These are phyloP conservation scores for Sporobolomyces roseus DNA, from an alignment of 768 basidiomycete species.

Conservation along the genomic window DNA sequence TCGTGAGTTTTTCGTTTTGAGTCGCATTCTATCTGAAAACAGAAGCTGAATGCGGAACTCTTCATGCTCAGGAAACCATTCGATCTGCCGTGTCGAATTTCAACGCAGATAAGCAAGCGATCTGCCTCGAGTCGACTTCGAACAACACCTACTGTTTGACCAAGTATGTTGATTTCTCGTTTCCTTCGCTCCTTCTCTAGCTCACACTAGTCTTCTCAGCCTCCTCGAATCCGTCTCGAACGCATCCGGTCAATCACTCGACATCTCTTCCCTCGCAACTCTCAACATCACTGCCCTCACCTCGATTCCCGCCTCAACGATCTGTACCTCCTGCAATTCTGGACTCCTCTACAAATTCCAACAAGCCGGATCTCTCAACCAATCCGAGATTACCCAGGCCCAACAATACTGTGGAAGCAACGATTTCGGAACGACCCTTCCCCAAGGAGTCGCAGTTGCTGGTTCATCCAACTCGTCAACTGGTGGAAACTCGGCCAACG, in stretches of 20 bases:
- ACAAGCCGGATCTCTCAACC: neutral
- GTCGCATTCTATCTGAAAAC: no score
- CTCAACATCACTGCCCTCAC: slow-evolving; percentile 39
- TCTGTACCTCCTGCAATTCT: slow-evolving; percentile 49
- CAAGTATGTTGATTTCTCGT: neutral
- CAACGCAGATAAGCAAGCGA: slow-evolving; percentile 15
- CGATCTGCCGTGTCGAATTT: slow-evolving; percentile 8
- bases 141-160: slow-evolving; percentile 48
- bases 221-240: slow-evolving; percentile 13
- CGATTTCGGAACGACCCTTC: slow-evolving; percentile 14
- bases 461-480: neutral
- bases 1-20: slow-evolving; percentile 18
- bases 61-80: neutral
- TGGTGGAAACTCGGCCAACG: neutral
- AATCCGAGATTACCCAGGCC: neutral
- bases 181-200: neutral
- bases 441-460: neutral
- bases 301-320: slow-evolving; percentile 32
- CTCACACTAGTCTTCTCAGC: neutral
- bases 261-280: slow-evolving; percentile 42
- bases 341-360: slow-evolving; percentile 21
- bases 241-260: slow-evolving; percentile 43
- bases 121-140: slow-evolving; percentile 17
- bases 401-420: slow-evolving; percentile 6
- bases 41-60: no score